Percentiles rank a stretch among this genome's conserved stretches.
phyloP scores from a whole-genome alignment of 192 early-diverging fungal genomes.

The Umbelopsis sp. region DNA sequence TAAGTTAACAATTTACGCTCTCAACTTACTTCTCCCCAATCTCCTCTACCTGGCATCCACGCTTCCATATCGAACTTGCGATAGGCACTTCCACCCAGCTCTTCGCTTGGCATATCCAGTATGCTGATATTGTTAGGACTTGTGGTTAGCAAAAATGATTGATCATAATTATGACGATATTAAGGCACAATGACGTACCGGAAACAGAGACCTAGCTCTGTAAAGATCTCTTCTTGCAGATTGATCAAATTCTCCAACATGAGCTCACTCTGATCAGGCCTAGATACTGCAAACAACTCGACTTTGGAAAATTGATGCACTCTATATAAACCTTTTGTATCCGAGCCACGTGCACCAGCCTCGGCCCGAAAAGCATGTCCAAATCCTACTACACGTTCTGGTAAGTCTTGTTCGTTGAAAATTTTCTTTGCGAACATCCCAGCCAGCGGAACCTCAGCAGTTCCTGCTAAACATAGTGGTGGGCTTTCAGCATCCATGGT shows the following conservation, averaged over 20 bases:
- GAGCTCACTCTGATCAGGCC: constrained; percentile 61
- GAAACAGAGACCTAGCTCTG: constrained; percentile 80
- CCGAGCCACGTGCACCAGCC: constrained; percentile 80
- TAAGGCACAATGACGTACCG: constrained; percentile 39
- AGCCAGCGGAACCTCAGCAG: constrained; percentile 91
- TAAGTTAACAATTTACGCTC: not conserved
- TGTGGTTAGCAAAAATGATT: not conserved
- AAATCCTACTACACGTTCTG: constrained; percentile 76
- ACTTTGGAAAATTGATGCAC: constrained; percentile 96
- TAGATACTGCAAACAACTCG: constrained; percentile 81
- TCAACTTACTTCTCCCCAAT: constrained; percentile 73
- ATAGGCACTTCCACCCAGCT: constrained; percentile 90
- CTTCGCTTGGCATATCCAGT: constrained; percentile 90
- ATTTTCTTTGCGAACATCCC: constrained; percentile 78
- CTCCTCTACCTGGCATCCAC: constrained; percentile 91
- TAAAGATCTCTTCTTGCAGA: constrained; percentile 77
- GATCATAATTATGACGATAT: not conserved
- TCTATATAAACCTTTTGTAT: constrained; percentile 87
- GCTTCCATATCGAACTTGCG: constrained; percentile 94
- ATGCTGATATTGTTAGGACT: constrained; percentile 46
- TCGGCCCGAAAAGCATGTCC: constrained; percentile 92
- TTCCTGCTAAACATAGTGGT: constrained; percentile 77
- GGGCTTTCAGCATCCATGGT: constrained; percentile 48
- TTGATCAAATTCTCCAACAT: constrained; percentile 73
- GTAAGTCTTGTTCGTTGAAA: constrained; percentile 60